phyloP scores from a whole-genome alignment of 2,329 filamentous ascomycete species.

The Colletotrichum tamarilloi region DNA sequence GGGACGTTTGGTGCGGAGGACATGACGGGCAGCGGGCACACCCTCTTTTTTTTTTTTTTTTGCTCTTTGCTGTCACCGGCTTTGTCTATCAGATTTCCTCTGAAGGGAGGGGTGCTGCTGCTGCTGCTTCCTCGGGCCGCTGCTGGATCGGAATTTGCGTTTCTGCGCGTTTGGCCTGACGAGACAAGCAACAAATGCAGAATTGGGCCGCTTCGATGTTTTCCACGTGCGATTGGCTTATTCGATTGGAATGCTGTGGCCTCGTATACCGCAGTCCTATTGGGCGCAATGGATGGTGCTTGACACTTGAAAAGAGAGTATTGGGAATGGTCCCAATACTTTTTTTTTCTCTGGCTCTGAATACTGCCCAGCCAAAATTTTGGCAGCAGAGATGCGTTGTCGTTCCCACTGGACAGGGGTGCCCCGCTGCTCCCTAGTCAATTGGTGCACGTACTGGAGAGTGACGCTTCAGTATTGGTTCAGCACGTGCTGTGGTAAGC shows the following conservation, averaged over 20 bases:
- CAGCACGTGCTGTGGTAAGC: not conserved
- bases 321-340: conserved; percentile 16
- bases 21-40: conserved; percentile 49
- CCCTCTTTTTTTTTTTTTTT: conserved; percentile 27
- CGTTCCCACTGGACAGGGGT: conserved; percentile 34
- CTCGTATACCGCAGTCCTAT: conserved; percentile 30
- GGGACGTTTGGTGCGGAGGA: conserved; percentile 58
- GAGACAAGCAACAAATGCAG: conserved; percentile 15
- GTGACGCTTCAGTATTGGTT: not conserved
- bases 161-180: conserved; percentile 29
- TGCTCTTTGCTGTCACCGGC: not conserved
- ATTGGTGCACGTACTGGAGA: conserved; percentile 1
- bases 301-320: conserved; percentile 28
- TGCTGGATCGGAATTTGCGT: conserved; percentile 23
- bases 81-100: not conserved
- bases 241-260: conserved; percentile 33
- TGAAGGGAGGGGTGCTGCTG: conserved; percentile 22
- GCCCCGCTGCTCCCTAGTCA: conserved; percentile 21
- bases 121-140: conserved; percentile 10
- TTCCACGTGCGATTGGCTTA: conserved; percentile 30
- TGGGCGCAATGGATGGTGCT: conserved; percentile 34
- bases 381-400: conserved; percentile 34
- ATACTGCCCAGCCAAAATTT: conserved; percentile 30
- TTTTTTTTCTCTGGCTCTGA: conserved; percentile 25
- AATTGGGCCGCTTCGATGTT: conserved; percentile 24